Conservation (phyloP, 2,329 filamentous ascomycete species). For the Colletotrichum siamense region DNA sequence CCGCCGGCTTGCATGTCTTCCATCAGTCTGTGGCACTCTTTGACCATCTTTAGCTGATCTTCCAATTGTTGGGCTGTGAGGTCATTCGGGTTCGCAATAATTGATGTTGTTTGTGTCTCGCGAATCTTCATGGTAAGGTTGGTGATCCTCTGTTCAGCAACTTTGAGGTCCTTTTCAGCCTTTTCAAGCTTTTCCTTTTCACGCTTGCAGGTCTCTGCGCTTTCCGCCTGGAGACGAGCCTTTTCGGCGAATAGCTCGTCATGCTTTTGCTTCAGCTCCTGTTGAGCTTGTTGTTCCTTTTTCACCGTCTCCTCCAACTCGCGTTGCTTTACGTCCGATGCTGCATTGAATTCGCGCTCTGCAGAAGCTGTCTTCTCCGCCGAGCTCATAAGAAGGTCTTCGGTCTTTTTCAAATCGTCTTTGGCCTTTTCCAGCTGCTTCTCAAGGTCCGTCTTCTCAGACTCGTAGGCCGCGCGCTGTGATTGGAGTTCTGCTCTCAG, state of each 20-base stretch:
- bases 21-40: background rate
- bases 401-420: background rate
- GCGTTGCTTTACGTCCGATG: background rate
- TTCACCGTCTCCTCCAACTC: background rate
- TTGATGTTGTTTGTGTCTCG: background rate
- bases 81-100: background rate
- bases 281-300: background rate
- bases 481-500: background rate
- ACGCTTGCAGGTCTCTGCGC: background rate
- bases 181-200: background rate
- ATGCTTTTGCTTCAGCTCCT: background rate
- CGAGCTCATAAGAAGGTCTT: background rate
- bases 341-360: background rate
- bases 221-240: background rate
- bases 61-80: background rate
- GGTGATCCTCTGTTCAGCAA: constrained; percentile 11
- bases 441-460: background rate
- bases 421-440: background rate
- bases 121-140: constrained; percentile 18
- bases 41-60: background rate
- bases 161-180: background rate
- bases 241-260: background rate
- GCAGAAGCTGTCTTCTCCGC: background rate
- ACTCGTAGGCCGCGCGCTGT: background rate
- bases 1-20: background rate